Conservation (phyloP, 306 rosid genomes). For the Trifolium dubium region DNA sequence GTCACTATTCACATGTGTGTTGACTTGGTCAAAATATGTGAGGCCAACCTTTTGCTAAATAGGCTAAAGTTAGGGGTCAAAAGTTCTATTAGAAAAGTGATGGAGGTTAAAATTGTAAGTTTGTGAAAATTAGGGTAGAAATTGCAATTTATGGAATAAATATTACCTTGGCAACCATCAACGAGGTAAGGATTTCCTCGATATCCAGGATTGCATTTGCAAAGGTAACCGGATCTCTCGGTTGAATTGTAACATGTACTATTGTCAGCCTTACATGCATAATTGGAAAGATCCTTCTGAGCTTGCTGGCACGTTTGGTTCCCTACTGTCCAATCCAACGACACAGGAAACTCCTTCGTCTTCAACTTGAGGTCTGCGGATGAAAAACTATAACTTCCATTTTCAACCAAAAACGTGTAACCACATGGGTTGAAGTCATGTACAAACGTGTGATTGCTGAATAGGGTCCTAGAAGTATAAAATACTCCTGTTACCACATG, state of each 20-base stretch:
- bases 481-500: neutral
- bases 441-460: neutral
- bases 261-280: neutral
- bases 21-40: no score
- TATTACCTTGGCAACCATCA: conserved; percentile 48
- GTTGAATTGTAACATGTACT: neutral
- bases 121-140: no score
- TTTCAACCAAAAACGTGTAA: conserved; percentile 39
- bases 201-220: conserved; percentile 27
- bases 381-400: conserved; percentile 7
- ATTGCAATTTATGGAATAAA: no score
- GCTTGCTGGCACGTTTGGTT: conserved; percentile 25
- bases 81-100: no score
- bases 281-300: neutral
- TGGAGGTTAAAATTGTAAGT: no score
- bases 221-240: conserved; percentile 24
- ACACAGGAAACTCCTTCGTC: neutral
- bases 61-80: no score
- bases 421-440: conserved; percentile 24
- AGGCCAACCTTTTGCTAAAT: no score
- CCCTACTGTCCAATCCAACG: conserved; percentile 41
- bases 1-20: no score
- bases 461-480: neutral
- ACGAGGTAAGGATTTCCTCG: conserved; percentile 51
- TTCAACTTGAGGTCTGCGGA: neutral